phyloP scores from a whole-genome alignment of 495 filamentous ascomycete species.

The Aspergillus wentii region DNA sequence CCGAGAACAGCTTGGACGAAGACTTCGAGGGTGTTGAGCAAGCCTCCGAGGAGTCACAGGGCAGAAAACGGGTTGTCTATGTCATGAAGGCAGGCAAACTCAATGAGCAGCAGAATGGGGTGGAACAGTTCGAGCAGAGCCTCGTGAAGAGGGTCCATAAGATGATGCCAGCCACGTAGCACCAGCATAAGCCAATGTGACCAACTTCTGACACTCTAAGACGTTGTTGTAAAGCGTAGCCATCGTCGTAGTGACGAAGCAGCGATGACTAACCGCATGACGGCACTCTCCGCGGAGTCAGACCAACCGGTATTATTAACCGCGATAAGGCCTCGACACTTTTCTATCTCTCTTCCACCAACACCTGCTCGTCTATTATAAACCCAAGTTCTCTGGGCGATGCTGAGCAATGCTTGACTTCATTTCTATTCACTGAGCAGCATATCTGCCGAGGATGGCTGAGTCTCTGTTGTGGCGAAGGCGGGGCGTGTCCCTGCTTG shows the following conservation, averaged over 20 bases:
- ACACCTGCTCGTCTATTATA: no score
- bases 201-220: no score
- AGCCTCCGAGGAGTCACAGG: constrained; percentile 38
- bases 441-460: constrained; percentile 13
- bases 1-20: constrained; percentile 35
- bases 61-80: constrained; percentile 53
- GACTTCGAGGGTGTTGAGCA: constrained; percentile 48
- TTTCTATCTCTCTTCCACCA: no score
- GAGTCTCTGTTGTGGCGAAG: constrained; percentile 10
- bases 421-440: no score
- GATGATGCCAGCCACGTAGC: constrained; percentile 18
- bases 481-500: constrained; percentile 6
- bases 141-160: constrained; percentile 54
- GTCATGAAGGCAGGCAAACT: constrained; percentile 53
- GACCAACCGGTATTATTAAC: no score
- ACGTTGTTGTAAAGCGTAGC: no score
- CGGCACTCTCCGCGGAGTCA: no score
- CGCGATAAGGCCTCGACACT: no score
- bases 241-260: no score
- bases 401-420: no score
- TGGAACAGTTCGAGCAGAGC: constrained; percentile 58
- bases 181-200: constrained; percentile 3
- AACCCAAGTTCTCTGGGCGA: no score
- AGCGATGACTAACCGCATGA: no score
- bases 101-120: constrained; percentile 50